These are phyloP conservation scores for Phytophthora tentaculata DNA, from an alignment of 352 stramenopile species.

Conservation along the genomic window DNA sequence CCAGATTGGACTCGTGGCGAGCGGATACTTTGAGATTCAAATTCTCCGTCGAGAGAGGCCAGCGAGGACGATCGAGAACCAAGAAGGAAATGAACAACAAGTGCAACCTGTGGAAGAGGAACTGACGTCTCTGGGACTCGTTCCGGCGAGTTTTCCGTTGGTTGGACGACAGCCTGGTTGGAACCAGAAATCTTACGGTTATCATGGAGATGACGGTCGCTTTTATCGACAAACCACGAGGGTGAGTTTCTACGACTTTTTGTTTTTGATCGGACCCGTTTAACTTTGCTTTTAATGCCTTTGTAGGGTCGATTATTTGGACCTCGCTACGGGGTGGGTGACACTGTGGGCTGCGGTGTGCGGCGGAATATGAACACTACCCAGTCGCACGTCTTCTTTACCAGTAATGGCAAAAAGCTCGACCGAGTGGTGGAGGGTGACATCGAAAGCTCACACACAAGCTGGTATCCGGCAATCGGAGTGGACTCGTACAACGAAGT, in stretches of 20 bases:
- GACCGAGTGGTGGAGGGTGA: slow-evolving; percentile 33
- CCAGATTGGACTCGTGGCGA: slow-evolving; percentile 56
- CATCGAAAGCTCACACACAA: slow-evolving; percentile 50
- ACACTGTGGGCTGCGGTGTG: slow-evolving; percentile 81
- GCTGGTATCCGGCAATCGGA: slow-evolving; percentile 82
- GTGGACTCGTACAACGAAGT: slow-evolving; percentile 82
- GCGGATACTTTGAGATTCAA: slow-evolving; percentile 85
- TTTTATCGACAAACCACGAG: slow-evolving; percentile 62
- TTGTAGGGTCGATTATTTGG: slow-evolving; percentile 63
- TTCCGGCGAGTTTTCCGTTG: slow-evolving; percentile 52
- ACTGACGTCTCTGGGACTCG: slow-evolving; percentile 69
- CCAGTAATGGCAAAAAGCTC: slow-evolving; percentile 56
- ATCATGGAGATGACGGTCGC: slow-evolving; percentile 81
- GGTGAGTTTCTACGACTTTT: slow-evolving; percentile 32
- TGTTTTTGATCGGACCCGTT: background rate
- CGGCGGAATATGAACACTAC: slow-evolving; percentile 43
- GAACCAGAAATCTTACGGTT: slow-evolving; percentile 70
- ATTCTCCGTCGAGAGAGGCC: slow-evolving; percentile 41
- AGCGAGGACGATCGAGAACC: background rate
- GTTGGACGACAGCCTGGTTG: slow-evolving; percentile 75
- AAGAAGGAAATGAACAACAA: slow-evolving; percentile 4
- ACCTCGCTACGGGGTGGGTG: slow-evolving; percentile 60
- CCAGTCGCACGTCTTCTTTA: slow-evolving; percentile 72
- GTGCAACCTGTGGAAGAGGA: slow-evolving; percentile 22
- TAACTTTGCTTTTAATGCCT: slow-evolving; percentile 11